Percentiles rank a stretch among this genome's conserved stretches.
Conservation (phyloP, 108 stramenopile species). For the Skeletonema grethae region DNA sequence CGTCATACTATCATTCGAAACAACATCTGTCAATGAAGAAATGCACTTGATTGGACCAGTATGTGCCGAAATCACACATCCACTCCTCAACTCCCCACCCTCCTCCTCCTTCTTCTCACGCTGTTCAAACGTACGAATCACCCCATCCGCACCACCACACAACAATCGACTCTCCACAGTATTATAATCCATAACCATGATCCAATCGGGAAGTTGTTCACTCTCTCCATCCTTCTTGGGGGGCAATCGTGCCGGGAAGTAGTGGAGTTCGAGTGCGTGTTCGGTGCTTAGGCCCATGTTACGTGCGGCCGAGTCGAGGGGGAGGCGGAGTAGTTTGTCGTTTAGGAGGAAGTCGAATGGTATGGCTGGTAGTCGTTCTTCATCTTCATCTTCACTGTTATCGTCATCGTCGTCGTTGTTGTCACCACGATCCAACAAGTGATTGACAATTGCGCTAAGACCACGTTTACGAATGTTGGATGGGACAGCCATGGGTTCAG, state of each 20-base stretch:
- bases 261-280: constrained; percentile 65
- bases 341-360: constrained; percentile 84
- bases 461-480: constrained; percentile 73
- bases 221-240: constrained; percentile 66
- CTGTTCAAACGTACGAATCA: constrained; percentile 51
- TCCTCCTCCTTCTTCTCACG: not conserved
- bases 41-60: constrained; percentile 77
- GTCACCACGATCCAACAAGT: constrained; percentile 53
- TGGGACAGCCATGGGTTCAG: constrained; percentile 82
- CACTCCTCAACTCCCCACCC: not conserved
- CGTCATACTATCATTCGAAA: not conserved
- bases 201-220: constrained; percentile 82
- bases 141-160: constrained; percentile 68
- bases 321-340: constrained; percentile 67
- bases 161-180: constrained; percentile 13
- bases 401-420: constrained; percentile 34
- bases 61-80: constrained; percentile 41
- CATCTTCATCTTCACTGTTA: constrained; percentile 45
- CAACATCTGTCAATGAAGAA: constrained; percentile 12
- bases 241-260: constrained; percentile 69
- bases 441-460: constrained; percentile 70
- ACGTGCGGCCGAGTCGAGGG: constrained; percentile 72
- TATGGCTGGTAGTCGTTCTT: constrained; percentile 50
- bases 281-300: constrained; percentile 72
- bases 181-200: constrained; percentile 52